Percentiles rank a stretch among this genome's conserved stretches.
phyloP scores from a whole-genome alignment of 495 filamentous ascomycete genomes.

The Monascus purpureus region DNA sequence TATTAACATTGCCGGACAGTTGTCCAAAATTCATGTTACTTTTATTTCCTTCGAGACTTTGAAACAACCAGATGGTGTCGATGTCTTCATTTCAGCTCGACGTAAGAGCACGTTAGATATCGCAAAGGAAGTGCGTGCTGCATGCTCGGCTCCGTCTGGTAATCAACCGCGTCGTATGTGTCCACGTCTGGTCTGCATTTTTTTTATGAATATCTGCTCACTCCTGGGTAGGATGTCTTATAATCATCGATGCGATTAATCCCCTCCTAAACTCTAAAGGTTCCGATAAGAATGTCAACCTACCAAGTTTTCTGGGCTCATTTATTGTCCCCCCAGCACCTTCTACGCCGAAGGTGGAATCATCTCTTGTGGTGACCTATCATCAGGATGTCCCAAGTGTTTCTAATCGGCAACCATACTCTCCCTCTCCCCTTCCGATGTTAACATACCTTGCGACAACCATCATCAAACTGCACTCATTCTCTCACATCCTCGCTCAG shows the following conservation, averaged over 20 bases:
- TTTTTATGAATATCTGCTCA: too few relatives aligned
- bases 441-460: conserved; percentile 56
- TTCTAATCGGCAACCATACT: conserved; percentile 45
- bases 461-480: conserved; percentile 44
- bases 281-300: conserved; percentile 16
- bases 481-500: conserved; percentile 53
- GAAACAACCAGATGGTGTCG: conserved; percentile 39
- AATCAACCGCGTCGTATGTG: conserved; percentile 21
- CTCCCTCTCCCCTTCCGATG: conserved; percentile 47
- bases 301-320: conserved; percentile 26
- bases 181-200: too few relatives aligned
- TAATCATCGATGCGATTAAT: conserved; percentile 33
- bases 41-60: conserved; percentile 66
- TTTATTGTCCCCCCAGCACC: conserved; percentile 15
- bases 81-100: conserved; percentile 49
- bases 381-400: conserved; percentile 33
- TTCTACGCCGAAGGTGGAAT: conserved; percentile 16
- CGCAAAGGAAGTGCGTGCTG: conserved; percentile 28
- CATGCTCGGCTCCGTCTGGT: conserved; percentile 14
- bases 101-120: conserved; percentile 49
- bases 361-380: conserved; percentile 30
- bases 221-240: conserved; percentile 28
- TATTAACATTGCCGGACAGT: conserved; percentile 13
- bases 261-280: conserved; percentile 18
- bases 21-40: conserved; percentile 48